Conservation (phyloP, 1,139 yeast species). For the Kurtzmaniella quercitrusa region DNA sequence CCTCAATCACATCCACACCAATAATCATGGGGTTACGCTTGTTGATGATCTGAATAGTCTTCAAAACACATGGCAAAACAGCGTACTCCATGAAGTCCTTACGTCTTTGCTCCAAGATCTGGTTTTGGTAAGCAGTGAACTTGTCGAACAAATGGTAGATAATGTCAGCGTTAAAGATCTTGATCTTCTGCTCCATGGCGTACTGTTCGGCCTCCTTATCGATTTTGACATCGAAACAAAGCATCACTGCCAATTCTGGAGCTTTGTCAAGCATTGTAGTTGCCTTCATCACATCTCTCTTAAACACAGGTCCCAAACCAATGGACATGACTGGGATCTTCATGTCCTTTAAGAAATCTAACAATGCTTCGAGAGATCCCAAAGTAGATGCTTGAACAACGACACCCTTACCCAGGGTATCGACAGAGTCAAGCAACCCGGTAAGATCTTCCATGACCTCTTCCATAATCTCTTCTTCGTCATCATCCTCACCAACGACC, state of each 20-base stretch:
- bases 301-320: slow-evolving; percentile 95
- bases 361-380: slow-evolving; percentile 94
- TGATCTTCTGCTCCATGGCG: slow-evolving; percentile 88
- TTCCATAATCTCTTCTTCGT: slow-evolving; percentile 95
- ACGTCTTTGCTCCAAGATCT: slow-evolving; percentile 85
- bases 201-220: slow-evolving; percentile 98
- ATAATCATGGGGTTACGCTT: slow-evolving; percentile 99
- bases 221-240: slow-evolving; percentile 94
- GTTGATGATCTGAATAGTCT: slow-evolving; percentile 93
- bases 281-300: slow-evolving; percentile 97
- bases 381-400: slow-evolving; percentile 97
- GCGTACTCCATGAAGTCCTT: slow-evolving; percentile 86
- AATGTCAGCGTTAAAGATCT: slow-evolving; percentile 91
- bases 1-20: slow-evolving; percentile 96
- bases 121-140: slow-evolving; percentile 86
- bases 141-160: slow-evolving; percentile 95
- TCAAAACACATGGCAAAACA: slow-evolving; percentile 90
- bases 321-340: slow-evolving; percentile 98
- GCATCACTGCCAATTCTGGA: slow-evolving; percentile 92
- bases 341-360: slow-evolving; percentile 96
- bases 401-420: slow-evolving; percentile 92
- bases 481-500: slow-evolving; percentile 95
- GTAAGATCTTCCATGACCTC: slow-evolving; percentile 99
- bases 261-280: slow-evolving; percentile 95
- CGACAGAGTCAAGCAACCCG: slow-evolving; percentile 90